Percentiles rank a stretch among this genome's conserved stretches.
Conservation (phyloP, 2,329 filamentous ascomycete species). For the Talaromyces sp. region DNA sequence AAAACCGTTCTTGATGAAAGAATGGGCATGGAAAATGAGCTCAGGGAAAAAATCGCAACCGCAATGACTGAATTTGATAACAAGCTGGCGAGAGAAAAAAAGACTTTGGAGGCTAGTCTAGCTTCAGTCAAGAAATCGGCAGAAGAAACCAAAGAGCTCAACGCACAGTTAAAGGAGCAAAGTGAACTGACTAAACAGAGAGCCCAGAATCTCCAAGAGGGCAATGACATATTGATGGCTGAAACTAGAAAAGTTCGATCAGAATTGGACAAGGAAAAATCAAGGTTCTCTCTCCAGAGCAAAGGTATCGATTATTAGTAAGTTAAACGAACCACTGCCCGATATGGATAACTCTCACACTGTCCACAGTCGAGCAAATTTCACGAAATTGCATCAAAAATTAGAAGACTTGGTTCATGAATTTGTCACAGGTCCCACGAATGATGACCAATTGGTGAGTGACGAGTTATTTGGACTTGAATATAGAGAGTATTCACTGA, state of each 20-base stretch:
- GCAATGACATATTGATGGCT: background rate
- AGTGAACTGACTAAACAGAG: background rate
- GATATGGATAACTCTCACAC: background rate
- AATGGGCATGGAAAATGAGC: background rate
- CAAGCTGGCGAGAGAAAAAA: background rate
- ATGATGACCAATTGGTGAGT: conserved; percentile 1
- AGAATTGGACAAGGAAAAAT: background rate
- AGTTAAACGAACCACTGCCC: background rate
- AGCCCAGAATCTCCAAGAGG: background rate
- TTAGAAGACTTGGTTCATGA: background rate
- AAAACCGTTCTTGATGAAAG: background rate
- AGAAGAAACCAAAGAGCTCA: background rate
- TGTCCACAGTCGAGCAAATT: background rate
- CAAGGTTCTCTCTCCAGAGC: background rate
- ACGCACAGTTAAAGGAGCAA: background rate
- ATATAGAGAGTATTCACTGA: background rate
- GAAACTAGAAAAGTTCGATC: background rate
- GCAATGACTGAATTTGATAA: background rate
- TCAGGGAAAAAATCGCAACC: background rate
- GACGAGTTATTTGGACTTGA: background rate
- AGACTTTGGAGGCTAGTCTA: background rate
- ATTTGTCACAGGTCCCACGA: background rate
- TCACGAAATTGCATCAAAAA: background rate
- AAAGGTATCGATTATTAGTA: background rate
- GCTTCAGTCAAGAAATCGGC: background rate